A percentile compares a stretch with the other conserved stretches of the same genome.
phyloP scores from a whole-genome alignment of 129 eudicot species.

The Apium graveolens region DNA sequence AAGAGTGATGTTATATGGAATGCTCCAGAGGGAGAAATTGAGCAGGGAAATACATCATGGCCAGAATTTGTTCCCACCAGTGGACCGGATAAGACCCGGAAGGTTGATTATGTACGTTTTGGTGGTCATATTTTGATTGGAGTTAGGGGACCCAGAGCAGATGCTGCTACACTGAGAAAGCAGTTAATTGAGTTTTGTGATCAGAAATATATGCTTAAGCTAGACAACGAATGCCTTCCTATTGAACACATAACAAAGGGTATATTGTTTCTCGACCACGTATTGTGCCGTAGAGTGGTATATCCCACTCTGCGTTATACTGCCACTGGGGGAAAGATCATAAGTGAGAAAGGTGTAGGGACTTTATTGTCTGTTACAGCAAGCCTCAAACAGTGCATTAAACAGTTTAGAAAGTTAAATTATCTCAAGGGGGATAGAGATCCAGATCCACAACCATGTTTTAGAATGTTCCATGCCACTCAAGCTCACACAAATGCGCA shows the following conservation, averaged over 20 bases:
- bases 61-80: conserved; percentile 97
- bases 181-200: conserved; percentile 78
- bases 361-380: conserved; percentile 93
- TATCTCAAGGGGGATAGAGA: conserved; percentile 85
- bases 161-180: conserved; percentile 63
- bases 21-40: conserved; percentile 50
- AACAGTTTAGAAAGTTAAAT: conserved; percentile 63
- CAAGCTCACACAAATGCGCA: conserved; percentile 98
- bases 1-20: conserved; percentile 87
- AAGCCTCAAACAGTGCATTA: conserved; percentile 82
- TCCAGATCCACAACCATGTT: conserved; percentile 96
- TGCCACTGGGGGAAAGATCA: conserved; percentile 83
- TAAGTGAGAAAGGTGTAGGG: conserved; percentile 89
- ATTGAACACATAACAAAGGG: conserved; percentile 92
- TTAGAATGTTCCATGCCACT: conserved; percentile 87
- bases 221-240: conserved; percentile 76
- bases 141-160: conserved; percentile 92
- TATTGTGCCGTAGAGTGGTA: conserved; percentile 74
- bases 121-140: conserved; percentile 92
- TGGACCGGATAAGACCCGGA: conserved; percentile 83
- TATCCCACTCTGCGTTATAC: conserved; percentile 95
- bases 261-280: conserved; percentile 84
- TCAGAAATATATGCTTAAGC: conserved; percentile 46
- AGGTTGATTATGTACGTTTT: conserved; percentile 73
- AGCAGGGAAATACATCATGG: conserved; percentile 91